A percentile compares a stretch with the other conserved stretches of the same genome.
These are phyloP conservation scores for Dunaliella primolecta DNA, from an alignment of 139 green algal genomes.

Conservation along the genomic window DNA sequence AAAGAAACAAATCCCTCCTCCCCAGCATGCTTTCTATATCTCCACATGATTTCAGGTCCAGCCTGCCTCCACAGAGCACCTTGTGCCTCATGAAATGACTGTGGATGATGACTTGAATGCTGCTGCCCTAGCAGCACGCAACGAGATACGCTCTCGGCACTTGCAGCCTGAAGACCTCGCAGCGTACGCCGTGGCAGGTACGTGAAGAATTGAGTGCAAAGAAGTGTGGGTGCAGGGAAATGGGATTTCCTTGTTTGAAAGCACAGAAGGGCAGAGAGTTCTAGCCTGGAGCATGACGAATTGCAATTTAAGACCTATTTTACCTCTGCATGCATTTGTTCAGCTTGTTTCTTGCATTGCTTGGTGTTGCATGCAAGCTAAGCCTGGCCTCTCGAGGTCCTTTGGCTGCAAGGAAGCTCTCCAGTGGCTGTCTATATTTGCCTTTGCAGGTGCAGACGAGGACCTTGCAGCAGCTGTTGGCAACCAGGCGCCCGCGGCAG, in stretches of 20 bases:
- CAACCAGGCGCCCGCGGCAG: conserved; percentile 23
- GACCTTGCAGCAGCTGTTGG: conserved; percentile 61
- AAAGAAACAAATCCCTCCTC: no score
- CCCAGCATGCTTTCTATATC: no score
- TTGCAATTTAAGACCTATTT: not conserved
- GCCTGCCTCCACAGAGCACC: conserved; percentile 28
- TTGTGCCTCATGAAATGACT: conserved; percentile 33
- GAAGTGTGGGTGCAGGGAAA: no score
- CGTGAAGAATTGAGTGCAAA: no score
- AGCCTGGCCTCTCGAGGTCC: no score
- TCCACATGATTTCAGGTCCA: no score
- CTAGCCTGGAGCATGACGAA: not conserved
- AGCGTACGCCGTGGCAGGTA: conserved; percentile 63
- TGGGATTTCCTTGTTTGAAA: no score
- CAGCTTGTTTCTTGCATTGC: no score
- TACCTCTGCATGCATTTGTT: not conserved
- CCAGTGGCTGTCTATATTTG: no score
- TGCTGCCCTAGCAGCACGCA: conserved; percentile 52
- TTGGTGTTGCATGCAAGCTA: no score
- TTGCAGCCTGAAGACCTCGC: conserved; percentile 65
- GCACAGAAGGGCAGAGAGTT: not conserved
- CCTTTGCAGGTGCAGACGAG: conserved; percentile 28
- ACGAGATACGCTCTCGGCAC: conserved; percentile 44
- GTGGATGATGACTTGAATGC: conserved; percentile 86
- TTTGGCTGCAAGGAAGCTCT: no score